Base-by-base conservation (phyloP, 495 filamentous ascomycete genomes). In the Coniosporium apollinis region DNA sequence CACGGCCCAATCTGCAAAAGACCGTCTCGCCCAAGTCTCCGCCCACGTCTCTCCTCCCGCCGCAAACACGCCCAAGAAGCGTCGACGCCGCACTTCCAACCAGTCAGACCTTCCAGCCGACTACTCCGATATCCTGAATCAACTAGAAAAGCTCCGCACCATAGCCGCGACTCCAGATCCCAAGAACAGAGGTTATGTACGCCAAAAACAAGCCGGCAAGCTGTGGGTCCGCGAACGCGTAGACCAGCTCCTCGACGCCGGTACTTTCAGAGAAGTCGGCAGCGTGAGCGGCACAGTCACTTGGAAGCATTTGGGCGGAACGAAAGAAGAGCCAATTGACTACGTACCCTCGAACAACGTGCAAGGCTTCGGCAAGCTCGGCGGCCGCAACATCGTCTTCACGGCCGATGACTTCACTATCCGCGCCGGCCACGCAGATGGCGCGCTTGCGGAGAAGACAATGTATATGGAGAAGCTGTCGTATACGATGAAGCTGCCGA, bases 391-490 rank as follows among this genome's bases (percentile, higher is more conserved):
- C 24, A 57, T 75, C 0, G 51, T 74, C 4, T 59, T 76, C 26
- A 74, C 71, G 1, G 69, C 69, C 5, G 72, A 75, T 42, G 72
- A 76, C 43, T 74, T 74, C 33, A 70, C 65, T n/a, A 66, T 76
- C 20, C 52, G 72, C 4, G 68, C 69, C 22, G 72, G 71, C 3
- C 72, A 76, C 58, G 67, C 70, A 0, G 72, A 76, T 50, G 71
- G 72, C 0, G 61, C 69, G 4, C 57, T 65, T 34, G 50, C 58
- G 33, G 66, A 58, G 28, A 75, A 72, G 58, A 74, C 69, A 10
- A 26, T 72, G 5, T 74, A 74, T 39, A 53, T 70, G 39, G 72
- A 76, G 42, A 62, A 66, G 26, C 43, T 60, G 9, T 46, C 55
- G 4, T 42, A 58, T 1, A 40, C 45, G 11, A 31, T 56, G 22